Base-by-base conservation (phyloP, 78 protist species). In the Isochrysis galbana region DNA sequence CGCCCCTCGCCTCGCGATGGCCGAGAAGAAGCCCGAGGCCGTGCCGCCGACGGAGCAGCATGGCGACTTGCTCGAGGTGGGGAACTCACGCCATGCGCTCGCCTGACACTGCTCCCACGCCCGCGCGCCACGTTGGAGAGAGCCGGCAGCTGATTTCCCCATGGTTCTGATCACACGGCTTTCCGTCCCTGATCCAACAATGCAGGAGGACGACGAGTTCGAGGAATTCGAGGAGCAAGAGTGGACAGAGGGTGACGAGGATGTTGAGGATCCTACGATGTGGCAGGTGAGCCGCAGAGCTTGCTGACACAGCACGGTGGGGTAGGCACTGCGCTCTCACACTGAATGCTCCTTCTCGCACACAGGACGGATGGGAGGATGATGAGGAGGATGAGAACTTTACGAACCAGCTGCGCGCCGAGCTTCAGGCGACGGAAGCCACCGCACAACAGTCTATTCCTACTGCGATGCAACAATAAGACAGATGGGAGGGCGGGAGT, bases 151-250 rank as follows among this genome's bases (percentile, higher is more conserved):
- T n/a, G n/a, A n/a, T n/a, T n/a, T n/a, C n/a, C n/a, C n/a, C n/a
- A n/a, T n/a, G n/a, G n/a, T n/a, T n/a, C n/a, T n/a, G n/a, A n/a
- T n/a, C n/a, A n/a, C n/a, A n/a, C n/a, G n/a, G n/a, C n/a, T n/a
- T n/a, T n/a, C n/a, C n/a, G n/a, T n/a, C n/a, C n/a, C n/a, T n/a
- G n/a, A n/a, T n/a, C n/a, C n/a, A n/a, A n/a, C n/a, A n/a, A n/a
- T 54, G 46, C 84, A 80, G 88, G 88, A 80, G 38, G 88, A 80
- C 38, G 88, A 80, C 88, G 88, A 80, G 36, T 80, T 80, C 10
- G 88, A 80, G 54, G 88, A 80, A 22, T 80, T 80, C 44, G 88
- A 80, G 38, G 41, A 42, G 39, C 47, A 80, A 36, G 51, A 32
- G 0, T 80, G 88, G 88, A 17, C 38, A 10, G 36, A 0, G 47